Conservation (phyloP, 73 alveolate species). For the Paramecium tetraurelia region DNA sequence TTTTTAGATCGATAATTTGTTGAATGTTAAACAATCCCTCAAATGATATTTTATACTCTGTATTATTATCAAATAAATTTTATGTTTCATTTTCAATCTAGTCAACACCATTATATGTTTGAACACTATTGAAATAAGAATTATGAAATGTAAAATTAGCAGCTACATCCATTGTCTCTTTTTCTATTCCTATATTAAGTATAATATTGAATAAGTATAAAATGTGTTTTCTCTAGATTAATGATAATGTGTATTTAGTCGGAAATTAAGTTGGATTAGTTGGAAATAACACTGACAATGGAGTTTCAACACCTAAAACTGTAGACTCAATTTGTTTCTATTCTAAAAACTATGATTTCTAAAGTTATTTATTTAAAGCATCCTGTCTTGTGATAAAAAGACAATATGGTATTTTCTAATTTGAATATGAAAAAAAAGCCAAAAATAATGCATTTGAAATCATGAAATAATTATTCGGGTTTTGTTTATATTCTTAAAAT, state of each 20-base stretch:
- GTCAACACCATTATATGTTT: constrained; percentile 40
- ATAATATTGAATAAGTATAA: neutral
- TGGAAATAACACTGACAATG: constrained; percentile 4
- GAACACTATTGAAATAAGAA: neutral
- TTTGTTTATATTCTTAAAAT: neutral
- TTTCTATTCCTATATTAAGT: constrained; percentile 2
- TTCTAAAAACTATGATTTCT: neutral
- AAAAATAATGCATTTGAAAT: neutral
- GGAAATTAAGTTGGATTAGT: neutral
- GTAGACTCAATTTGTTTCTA: neutral
- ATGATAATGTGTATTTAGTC: neutral
- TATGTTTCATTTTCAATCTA: neutral
- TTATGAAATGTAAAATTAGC: constrained; percentile 24
- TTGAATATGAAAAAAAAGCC: neutral
- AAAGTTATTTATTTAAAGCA: neutral
- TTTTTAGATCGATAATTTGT: neutral
- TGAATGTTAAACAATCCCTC: constrained; percentile 9
- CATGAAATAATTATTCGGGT: neutral
- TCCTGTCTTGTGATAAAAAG: neutral
- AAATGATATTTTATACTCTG: neutral
- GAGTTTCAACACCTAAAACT: constrained; percentile 3
- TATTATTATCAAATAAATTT: neutral
- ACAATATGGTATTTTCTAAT: neutral
- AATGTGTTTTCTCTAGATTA: neutral
- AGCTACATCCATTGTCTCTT: constrained; percentile 9